These are phyloP conservation scores for Gossypioides kirkii DNA, from an alignment of 345 rosid genomes.

Conservation along the genomic window DNA sequence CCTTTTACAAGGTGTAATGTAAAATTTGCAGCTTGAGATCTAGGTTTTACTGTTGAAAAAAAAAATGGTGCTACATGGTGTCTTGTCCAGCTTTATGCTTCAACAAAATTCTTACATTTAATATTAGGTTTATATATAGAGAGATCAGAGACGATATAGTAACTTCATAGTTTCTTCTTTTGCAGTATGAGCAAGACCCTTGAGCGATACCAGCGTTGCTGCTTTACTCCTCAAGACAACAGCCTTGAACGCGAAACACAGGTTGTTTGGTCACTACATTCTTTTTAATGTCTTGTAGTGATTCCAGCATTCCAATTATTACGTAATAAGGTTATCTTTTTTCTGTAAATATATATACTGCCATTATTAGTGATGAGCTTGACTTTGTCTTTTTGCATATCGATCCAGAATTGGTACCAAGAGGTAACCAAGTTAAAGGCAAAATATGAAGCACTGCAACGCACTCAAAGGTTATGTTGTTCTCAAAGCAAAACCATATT, in stretches of 20 bases:
- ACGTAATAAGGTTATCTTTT: background rate
- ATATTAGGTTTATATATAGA: background rate
- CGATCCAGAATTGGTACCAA: slow-evolving; percentile 64
- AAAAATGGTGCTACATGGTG: background rate
- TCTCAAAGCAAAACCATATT: background rate
- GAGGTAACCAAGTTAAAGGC: slow-evolving; percentile 70
- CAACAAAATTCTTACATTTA: too few species aligned
- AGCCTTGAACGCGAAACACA: slow-evolving; percentile 58
- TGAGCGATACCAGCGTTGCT: slow-evolving; percentile 66
- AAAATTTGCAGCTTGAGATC: background rate
- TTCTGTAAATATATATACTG: background rate
- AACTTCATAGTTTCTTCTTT: background rate
- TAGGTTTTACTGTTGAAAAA: background rate
- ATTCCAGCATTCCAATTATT: background rate
- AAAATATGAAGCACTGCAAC: slow-evolving; percentile 73
- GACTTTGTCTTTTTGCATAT: background rate
- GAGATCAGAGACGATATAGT: background rate
- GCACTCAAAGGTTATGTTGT: slow-evolving; percentile 59
- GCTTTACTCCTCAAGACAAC: slow-evolving; percentile 51
- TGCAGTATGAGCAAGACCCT: slow-evolving; percentile 56
- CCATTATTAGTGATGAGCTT: background rate
- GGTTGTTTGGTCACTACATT: slow-evolving; percentile 26
- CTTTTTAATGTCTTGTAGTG: background rate
- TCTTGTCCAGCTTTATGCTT: too few species aligned
- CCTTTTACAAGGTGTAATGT: background rate